These are phyloP conservation scores for Ustilago vetiveriae DNA, from an alignment of 1,284 basidiomycete genomes.

Conservation along the genomic window DNA sequence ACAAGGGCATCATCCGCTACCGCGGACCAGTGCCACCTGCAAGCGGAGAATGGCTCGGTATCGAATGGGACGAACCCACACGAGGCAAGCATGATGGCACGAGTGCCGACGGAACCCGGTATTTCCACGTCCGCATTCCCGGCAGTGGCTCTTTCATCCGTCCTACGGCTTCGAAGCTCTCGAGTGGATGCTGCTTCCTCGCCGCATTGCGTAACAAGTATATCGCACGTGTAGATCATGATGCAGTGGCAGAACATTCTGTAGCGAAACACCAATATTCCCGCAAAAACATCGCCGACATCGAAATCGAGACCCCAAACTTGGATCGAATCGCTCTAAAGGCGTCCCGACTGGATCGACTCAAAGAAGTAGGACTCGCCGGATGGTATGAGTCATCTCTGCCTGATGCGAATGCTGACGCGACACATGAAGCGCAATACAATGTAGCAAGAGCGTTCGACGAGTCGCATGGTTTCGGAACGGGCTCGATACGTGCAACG, in stretches of 20 bases:
- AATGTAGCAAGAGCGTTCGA: constrained; percentile 70
- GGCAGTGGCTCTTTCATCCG: constrained; percentile 58
- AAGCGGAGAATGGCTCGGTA: constrained; percentile 82
- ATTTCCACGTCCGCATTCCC: constrained; percentile 72
- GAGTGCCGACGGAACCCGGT: constrained; percentile 76
- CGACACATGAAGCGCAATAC: constrained; percentile 63
- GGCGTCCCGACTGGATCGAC: constrained; percentile 75
- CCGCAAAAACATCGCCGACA: constrained; percentile 67
- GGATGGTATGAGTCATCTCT: constrained; percentile 56
- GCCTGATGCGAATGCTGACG: constrained; percentile 12
- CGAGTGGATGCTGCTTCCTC: constrained; percentile 73
- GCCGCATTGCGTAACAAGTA: constrained; percentile 72
- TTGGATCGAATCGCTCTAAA: constrained; percentile 80
- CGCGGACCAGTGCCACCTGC: constrained; percentile 76
- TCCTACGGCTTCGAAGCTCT: constrained; percentile 37
- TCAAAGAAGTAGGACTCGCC: constrained; percentile 83
- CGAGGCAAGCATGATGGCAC: constrained; percentile 87
- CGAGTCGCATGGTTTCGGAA: constrained; percentile 69
- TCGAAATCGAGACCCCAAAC: constrained; percentile 85
- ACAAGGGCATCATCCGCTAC: constrained; percentile 74
- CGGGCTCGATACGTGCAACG: constrained; percentile 72
- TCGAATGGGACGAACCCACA: constrained; percentile 89
- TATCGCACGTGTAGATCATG: constrained; percentile 3
- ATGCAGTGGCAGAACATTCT: background rate
- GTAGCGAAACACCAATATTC: constrained; percentile 69